A percentile compares a stretch with the other conserved stretches of the same genome.
Conservation (phyloP, 495 filamentous ascomycete species). For the Diplogelasinospora grovesii region DNA sequence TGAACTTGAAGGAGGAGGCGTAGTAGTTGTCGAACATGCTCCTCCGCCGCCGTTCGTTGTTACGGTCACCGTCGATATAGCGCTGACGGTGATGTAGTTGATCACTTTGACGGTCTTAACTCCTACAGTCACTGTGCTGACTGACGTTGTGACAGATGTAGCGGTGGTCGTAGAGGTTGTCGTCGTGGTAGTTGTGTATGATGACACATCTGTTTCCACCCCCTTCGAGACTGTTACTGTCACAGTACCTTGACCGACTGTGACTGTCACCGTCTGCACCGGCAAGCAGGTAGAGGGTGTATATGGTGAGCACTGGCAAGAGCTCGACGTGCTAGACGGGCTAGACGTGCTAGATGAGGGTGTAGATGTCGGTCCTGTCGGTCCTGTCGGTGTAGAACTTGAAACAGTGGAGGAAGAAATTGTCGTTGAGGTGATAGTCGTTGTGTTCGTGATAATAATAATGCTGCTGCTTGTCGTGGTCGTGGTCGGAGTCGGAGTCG, state of each 20-base stretch:
- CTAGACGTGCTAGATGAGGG: neutral
- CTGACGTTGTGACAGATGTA: neutral
- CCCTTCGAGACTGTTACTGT: too few relatives aligned
- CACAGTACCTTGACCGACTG: neutral
- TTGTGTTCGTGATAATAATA: neutral
- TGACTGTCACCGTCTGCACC: too few relatives aligned
- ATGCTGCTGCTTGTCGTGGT: neutral
- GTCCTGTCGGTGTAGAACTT: too few relatives aligned
- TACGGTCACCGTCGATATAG: slow-evolving; percentile 4
- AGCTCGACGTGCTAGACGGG: neutral
- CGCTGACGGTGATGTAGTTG: neutral
- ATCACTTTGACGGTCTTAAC: slow-evolving; percentile 1
- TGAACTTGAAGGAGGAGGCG: too few relatives aligned
- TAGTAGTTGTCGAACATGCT: neutral
- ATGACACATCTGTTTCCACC: too few relatives aligned
- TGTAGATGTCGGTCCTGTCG: too few relatives aligned
- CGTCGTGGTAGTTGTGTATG: neutral
- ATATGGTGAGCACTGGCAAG: too few relatives aligned
- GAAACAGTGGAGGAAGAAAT: too few relatives aligned
- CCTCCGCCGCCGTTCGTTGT: slow-evolving; percentile 1
- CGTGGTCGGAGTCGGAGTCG: neutral
- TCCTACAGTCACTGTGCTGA: neutral
- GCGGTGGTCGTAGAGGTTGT: neutral
- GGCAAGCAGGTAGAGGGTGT: neutral
- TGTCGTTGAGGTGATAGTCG: slow-evolving; percentile 1